Percentiles rank a stretch among this genome's conserved stretches.
These are phyloP conservation scores for Gymnopilus dilepis DNA, from an alignment of 768 basidiomycete genomes.

Conservation along the genomic window DNA sequence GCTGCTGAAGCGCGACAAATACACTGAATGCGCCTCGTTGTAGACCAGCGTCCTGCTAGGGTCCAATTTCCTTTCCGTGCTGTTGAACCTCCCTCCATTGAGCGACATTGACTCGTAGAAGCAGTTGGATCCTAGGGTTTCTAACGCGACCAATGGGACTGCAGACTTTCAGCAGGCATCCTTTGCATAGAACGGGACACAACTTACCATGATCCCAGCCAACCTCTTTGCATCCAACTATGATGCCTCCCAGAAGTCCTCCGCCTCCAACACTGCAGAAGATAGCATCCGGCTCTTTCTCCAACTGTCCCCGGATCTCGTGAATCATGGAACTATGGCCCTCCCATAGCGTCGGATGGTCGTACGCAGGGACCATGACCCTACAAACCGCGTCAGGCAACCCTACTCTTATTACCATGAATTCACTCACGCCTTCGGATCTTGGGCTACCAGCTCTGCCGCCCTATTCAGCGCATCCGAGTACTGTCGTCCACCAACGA, in stretches of 20 bases:
- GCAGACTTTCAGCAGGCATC: background rate
- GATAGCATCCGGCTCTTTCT: conserved; percentile 65
- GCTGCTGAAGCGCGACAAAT: conserved; percentile 58
- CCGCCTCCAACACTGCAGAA: conserved; percentile 83
- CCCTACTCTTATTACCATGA: background rate
- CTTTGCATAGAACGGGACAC: background rate
- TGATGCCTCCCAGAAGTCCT: conserved; percentile 72
- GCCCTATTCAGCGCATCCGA: conserved; percentile 61
- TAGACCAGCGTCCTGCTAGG: conserved; percentile 47
- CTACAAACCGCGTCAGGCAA: conserved; percentile 37
- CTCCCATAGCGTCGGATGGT: conserved; percentile 71
- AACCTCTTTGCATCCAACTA: conserved; percentile 64
- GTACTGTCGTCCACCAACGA: conserved; percentile 64
- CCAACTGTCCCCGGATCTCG: conserved; percentile 64
- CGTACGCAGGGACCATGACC: conserved; percentile 74
- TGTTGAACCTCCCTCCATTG: conserved; percentile 47
- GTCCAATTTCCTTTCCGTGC: conserved; percentile 38
- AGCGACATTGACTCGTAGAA: conserved; percentile 75
- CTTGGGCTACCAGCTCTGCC: conserved; percentile 44
- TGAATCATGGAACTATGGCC: conserved; percentile 77
- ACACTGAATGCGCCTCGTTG: conserved; percentile 49
- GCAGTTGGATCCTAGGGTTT: conserved; percentile 75
- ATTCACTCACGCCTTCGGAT: conserved; percentile 51
- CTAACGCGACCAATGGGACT: conserved; percentile 72
- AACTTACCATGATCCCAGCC: conserved; percentile 75